Evolutionary conservation across 306 rosid genomes (phyloP).

Genomic region (Styphnolobium japonicum): DNA sequence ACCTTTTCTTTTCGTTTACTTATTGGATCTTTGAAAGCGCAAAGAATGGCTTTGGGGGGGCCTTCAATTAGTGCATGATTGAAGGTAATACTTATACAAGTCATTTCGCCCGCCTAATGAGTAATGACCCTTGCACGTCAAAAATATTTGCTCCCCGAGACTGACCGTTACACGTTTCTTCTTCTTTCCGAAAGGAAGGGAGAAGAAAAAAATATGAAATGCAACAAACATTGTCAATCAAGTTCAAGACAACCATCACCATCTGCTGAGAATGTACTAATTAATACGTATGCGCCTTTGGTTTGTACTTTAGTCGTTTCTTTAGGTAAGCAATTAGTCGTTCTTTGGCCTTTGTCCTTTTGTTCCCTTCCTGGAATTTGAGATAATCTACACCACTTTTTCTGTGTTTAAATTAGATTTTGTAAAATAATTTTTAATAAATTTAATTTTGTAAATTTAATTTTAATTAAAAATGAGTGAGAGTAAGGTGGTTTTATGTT

Average conservation of each 20-base stretch:
- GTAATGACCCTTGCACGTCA: constrained; percentile 3
- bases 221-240: neutral
- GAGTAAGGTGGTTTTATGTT: too few species aligned
- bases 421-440: too few species aligned
- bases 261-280: too few species aligned
- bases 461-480: too few species aligned
- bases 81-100: constrained; percentile 35
- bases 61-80: constrained; percentile 57
- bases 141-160: neutral
- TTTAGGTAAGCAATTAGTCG: neutral
- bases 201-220: neutral
- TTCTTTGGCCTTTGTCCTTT: neutral
- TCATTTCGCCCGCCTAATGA: constrained; percentile 21
- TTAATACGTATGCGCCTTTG: neutral
- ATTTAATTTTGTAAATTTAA: too few species aligned
- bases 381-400: neutral
- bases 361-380: too few species aligned
- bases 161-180: neutral
- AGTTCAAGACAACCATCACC: neutral
- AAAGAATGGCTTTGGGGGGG: constrained; percentile 10
- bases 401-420: too few species aligned
- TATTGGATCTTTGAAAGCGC: constrained; percentile 6
- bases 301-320: neutral
- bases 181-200: neutral
- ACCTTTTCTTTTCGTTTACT: neutral